phyloP scores from a whole-genome alignment of 768 basidiomycete genomes.

The Leccinum broughii region DNA sequence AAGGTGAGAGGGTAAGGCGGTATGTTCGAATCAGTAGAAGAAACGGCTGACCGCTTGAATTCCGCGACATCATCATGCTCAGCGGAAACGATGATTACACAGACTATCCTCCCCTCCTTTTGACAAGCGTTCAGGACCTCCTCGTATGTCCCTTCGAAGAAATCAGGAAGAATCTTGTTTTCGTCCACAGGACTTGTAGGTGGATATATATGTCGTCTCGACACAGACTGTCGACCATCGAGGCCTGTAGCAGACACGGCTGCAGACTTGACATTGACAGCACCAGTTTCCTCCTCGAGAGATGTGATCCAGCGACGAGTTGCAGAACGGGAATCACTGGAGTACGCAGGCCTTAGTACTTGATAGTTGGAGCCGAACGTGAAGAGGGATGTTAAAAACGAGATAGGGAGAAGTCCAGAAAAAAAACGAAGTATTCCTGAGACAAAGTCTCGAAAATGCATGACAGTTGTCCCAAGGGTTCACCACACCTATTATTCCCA shows the following conservation, averaged over 20 bases:
- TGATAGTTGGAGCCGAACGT: slow-evolving; percentile 43
- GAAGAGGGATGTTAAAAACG: slow-evolving; percentile 59
- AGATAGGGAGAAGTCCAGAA: slow-evolving; percentile 65
- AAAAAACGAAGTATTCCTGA: slow-evolving; percentile 63
- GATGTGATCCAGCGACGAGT: slow-evolving; percentile 77
- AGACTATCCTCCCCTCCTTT: slow-evolving; percentile 70
- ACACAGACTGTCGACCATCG: slow-evolving; percentile 46
- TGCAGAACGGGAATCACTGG: slow-evolving; percentile 47
- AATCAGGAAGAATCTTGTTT: slow-evolving; percentile 69
- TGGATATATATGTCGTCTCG: slow-evolving; percentile 33
- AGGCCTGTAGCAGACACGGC: slow-evolving; percentile 39
- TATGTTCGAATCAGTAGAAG: neutral
- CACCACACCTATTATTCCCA: no score
- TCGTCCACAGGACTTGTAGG: slow-evolving; percentile 34
- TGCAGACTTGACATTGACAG: slow-evolving; percentile 51
- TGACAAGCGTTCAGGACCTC: slow-evolving; percentile 70
- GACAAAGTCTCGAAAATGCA: slow-evolving; percentile 26
- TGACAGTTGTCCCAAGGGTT: neutral
- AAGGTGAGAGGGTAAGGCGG: neutral
- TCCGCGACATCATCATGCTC: slow-evolving; percentile 89
- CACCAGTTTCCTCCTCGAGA: slow-evolving; percentile 85
- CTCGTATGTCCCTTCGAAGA: slow-evolving; percentile 80
- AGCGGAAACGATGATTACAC: slow-evolving; percentile 79
- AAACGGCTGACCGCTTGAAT: slow-evolving; percentile 70
- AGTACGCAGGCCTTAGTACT: slow-evolving; percentile 36